These are phyloP conservation scores for Phyllostachys edulis DNA, from an alignment of 176 grass and related monocot genomes.

Conservation along the genomic window DNA sequence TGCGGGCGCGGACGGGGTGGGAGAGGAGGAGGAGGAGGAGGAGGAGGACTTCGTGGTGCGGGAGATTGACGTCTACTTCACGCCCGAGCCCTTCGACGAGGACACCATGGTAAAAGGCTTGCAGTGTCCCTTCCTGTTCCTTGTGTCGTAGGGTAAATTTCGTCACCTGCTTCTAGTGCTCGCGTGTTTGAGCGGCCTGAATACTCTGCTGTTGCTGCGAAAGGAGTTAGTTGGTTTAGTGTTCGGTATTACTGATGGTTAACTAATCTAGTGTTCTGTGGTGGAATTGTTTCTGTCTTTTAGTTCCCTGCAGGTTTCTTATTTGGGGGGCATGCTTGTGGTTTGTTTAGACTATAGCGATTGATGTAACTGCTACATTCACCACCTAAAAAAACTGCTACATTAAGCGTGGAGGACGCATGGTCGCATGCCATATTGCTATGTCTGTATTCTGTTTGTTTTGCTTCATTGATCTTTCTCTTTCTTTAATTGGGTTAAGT, in stretches of 20 bases:
- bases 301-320: not conserved
- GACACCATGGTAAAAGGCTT: conserved; percentile 49
- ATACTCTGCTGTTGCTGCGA: not conserved
- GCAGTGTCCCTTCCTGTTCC: not conserved
- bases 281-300: not conserved
- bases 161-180: not conserved
- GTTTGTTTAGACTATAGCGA: not conserved
- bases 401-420: not conserved
- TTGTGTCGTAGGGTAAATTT: not conserved
- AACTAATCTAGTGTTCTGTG: not conserved
- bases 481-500: not conserved
- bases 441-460: not conserved
- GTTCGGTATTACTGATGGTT: not conserved
- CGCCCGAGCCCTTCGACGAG: conserved; percentile 58
- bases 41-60: conserved; percentile 66
- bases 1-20: conserved; percentile 13
- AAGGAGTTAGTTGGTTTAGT: not conserved
- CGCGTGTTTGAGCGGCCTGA: not conserved
- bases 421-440: not conserved
- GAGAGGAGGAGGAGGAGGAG: not conserved
- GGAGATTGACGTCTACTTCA: conserved; percentile 82
- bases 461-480: not conserved
- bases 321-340: too few species aligned
- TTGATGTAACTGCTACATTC: not conserved
- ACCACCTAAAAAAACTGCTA: not conserved